Base-by-base conservation (phyloP, 164 flowering plant species). In the Malania oleifera region DNA sequence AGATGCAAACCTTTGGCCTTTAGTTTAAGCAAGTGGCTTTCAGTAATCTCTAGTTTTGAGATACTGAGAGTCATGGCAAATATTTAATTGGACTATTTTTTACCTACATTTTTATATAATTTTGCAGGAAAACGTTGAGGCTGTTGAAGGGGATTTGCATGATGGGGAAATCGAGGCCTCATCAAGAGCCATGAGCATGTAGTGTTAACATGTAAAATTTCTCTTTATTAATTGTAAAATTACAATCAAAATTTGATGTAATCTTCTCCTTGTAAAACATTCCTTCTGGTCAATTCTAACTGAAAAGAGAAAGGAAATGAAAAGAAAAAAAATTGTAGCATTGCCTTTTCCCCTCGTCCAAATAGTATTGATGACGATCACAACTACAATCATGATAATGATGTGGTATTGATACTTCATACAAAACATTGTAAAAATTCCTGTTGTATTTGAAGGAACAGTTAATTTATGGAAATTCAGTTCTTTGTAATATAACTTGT, bases 151-250 rank as follows among this genome's bases (percentile, higher is more conserved):
- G 29, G 95, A 80, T 48, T 54, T 67, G 59, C 81, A 70, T 65
- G 90, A 82, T 53, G 73, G 76, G 12, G 92, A 84, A 48, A 43
- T 77, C 6, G 89, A 79, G 54, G 73, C 70, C 55, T 80, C 97
- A 54, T 75, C 87, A 2, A 84, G 91, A 75, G 95, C 89, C 58
- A 81, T 85, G 91, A 85, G 89, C 86, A 77, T 90, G 92, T 90
- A 79, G 70, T 35, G 52, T 57, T 44, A 14, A 54, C 60, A 44
- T 80, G 66, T 63, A 70, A 63, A 68, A 52, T 67, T 34, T 54
- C 40, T 45, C 40, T 38, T 22, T 11, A 11, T 70, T 39, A 45
- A 43, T 67, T 59, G 73, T 72, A 66, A 50, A 62, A 68, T 55
- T 44, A 56, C 50, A 58, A 63, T 69, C 67, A 63, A 61, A 54